Base-by-base conservation (phyloP, 2,329 filamentous ascomycete species). In the Pestalotiopsis sp. region DNA sequence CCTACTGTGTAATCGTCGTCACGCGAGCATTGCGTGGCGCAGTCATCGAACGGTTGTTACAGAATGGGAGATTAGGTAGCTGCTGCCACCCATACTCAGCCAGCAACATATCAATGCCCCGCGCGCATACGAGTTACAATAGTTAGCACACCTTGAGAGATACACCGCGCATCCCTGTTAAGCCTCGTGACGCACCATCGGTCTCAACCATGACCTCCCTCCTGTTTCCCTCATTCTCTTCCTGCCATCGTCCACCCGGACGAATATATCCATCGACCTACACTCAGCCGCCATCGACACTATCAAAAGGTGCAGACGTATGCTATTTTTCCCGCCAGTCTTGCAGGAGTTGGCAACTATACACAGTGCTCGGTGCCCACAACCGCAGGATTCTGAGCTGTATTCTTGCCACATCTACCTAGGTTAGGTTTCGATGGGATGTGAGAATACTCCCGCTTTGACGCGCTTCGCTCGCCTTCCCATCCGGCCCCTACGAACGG, bases 381-480 rank as follows among this genome's bases (percentile, higher is more conserved):
- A 20, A n/a, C 45, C 20, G 45, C n/a, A 17, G 6, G 20, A 52
- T 52, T 52, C 45, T 52, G 45, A 20, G 17, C 17, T 20, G 17
- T 20, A 7, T 9, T 17, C 17, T 20, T 17, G 4, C 7, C 45
- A n/a, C 17, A 52, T n/a, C 17, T 52, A 52, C 45, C 17, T n/a
- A 9, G 7, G 31, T 36, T 36, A 36, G 31, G 31, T 7, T 36
- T 36, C 9, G 31, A 36, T 36, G 31, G 59, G 27, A 36, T 45
- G 63, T 45, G 45, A 57, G 41, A 36, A 31, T 20, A 38, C n/a
- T 12, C 36, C 17, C 14, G 4, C 36, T 17, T 23, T 27, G 25
- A 13, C 11, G 63, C 63, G 63, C 63, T 66, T 66, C 45, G 57
- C 63, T 66, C 57, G 20, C 63, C 57, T 45, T 5, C 36, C 31